Evolutionary conservation across 1,284 basidiomycete species (phyloP), one percentile per base, ranked within the genome.

Genomic region (Earliella scabrosa): DNA sequence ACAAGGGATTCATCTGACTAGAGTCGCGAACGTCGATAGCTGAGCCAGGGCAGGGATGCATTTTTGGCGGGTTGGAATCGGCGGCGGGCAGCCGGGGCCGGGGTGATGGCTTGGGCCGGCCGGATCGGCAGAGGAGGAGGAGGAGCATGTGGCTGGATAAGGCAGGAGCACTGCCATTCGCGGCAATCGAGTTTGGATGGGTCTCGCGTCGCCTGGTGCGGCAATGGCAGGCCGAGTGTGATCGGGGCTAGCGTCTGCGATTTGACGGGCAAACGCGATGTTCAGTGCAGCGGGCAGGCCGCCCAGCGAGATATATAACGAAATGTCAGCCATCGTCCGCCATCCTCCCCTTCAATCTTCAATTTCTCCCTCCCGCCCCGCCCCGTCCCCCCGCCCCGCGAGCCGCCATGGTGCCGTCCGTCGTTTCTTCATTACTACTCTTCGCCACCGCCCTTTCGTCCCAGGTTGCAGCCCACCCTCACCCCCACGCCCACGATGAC

Each of bases 181-280:
- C 29, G 52, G 55, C n/a, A 44, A 53, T 24, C 35, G 32, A 14
- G 35, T 10, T n/a, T 26, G 32, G 21, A 24, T 32, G 18, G 27
- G n/a, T n/a, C n/a, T n/a, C n/a, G 10, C 27, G 36, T 24, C 4
- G 48, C 8, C 31, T 24, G 38, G 27, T n/a, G 52, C 60, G 60
- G 60, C 60, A 55, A 50, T 20, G 4, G 14, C 11, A 43, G 60
- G 60, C 60, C 60, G 60, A 54, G 60, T 61, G 59, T 57, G 60
- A 62, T 59, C 57, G 49, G 40, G 51, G 48, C 54, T 41, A 48
- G 54, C 48, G 54, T 45, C 45, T 24, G 18, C 27, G 13, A 38
- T 14, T 21, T 24, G 21, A 43, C 24, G 36, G 40, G 36, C 26
- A 20, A 49, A 32, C 41, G 44, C 45, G 20, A 18, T 34, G 23